These are phyloP conservation scores for Wallacemonas sp. DNA, from an alignment of 208 protist species.

Conservation along the genomic window DNA sequence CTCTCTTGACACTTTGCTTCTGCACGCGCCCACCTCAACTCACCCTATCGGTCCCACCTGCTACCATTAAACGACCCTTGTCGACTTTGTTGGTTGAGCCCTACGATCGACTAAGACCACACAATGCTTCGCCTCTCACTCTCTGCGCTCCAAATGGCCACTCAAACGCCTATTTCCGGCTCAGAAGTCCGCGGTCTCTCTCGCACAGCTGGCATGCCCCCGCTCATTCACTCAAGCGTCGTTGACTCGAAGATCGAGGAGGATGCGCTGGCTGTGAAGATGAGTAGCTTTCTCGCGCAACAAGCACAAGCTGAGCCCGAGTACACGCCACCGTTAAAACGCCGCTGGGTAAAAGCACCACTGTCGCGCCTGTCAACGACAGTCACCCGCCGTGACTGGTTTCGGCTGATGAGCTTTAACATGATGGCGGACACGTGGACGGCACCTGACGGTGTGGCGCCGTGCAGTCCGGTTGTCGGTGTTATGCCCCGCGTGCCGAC, in stretches of 20 bases:
- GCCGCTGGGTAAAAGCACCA: conserved; percentile 64
- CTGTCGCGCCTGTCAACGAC: conserved; percentile 63
- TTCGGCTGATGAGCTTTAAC: conserved; percentile 88
- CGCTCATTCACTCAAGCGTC: conserved; percentile 43
- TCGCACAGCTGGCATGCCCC: neutral
- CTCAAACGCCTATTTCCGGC: neutral
- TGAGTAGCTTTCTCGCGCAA: conserved; percentile 27
- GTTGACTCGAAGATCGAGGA: conserved; percentile 31
- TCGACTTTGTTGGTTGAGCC: too few relatives aligned
- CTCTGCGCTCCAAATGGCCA: neutral
- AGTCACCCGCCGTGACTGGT: conserved; percentile 68
- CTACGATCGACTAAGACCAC: too few relatives aligned
- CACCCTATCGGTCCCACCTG: too few relatives aligned
- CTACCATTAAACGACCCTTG: too few relatives aligned
- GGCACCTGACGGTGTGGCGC: neutral
- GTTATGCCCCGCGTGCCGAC: conserved; percentile 46
- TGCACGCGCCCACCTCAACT: too few relatives aligned
- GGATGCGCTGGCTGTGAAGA: conserved; percentile 30
- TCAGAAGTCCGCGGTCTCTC: neutral
- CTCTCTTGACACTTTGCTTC: too few relatives aligned
- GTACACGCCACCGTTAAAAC: conserved; percentile 42
- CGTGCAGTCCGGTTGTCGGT: conserved; percentile 54
- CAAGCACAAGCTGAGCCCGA: conserved; percentile 16
- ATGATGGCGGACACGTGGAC: conserved; percentile 72
- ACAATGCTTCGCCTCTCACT: conserved; percentile 18